Percentiles rank a stretch among this genome's conserved stretches.
Conservation (phyloP, 495 filamentous ascomycete species). For the Cercophora scortea region DNA sequence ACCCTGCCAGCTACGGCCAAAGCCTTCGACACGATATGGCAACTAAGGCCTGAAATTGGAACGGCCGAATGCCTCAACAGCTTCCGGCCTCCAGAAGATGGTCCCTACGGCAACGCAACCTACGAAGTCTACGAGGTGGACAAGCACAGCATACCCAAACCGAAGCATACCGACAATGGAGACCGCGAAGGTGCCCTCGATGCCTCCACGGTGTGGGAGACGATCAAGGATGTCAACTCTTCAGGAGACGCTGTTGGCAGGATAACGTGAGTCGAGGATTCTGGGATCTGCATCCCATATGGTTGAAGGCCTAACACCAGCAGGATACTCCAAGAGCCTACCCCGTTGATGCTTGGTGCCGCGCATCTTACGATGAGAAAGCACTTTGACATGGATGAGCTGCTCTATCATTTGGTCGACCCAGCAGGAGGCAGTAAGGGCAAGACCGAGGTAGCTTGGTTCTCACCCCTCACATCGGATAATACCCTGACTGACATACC, state of each 20-base stretch:
- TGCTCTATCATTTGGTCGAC: slow-evolving; percentile 35
- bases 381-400: slow-evolving; percentile 47
- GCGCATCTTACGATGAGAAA: slow-evolving; percentile 40
- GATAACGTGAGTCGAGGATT: slow-evolving; percentile 32
- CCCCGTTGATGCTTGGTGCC: slow-evolving; percentile 42
- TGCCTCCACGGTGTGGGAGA: slow-evolving; percentile 33
- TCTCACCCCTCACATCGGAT: too few relatives aligned
- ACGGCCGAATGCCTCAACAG: slow-evolving; percentile 23
- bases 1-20: slow-evolving; percentile 22
- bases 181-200: slow-evolving; percentile 9
- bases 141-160: slow-evolving; percentile 26
- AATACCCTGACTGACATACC: background rate
- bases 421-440: slow-evolving; percentile 21
- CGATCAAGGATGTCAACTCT: slow-evolving; percentile 24
- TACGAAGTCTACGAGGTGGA: slow-evolving; percentile 46
- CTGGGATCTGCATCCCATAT: too few relatives aligned
- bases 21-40: slow-evolving; percentile 27
- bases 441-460: slow-evolving; percentile 13
- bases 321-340: slow-evolving; percentile 43
- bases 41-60: slow-evolving; percentile 24
- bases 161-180: background rate
- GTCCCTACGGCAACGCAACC: slow-evolving; percentile 32
- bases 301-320: too few relatives aligned
- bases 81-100: slow-evolving; percentile 12
- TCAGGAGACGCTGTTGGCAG: slow-evolving; percentile 35